Evolutionary conservation across 2,329 filamentous ascomycete genomes (phyloP), one percentile per base, ranked within the genome.

Genomic region (Ampelomyces quisqualis): DNA sequence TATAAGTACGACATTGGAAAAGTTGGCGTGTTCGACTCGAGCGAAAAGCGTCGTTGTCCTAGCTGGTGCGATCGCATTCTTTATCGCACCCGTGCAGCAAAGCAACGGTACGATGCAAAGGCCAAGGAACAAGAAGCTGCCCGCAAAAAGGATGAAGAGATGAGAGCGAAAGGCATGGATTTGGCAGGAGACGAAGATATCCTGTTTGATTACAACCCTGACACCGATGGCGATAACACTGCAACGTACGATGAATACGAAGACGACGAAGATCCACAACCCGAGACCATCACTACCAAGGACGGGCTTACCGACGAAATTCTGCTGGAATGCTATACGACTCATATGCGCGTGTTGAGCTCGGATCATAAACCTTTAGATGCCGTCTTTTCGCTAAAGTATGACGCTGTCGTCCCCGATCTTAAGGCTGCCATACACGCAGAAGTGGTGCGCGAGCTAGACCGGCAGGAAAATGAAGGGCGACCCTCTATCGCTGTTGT

Each of bases 1-100:
- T 98, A 98, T 70, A 98, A 98, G 67, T 98, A 98, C 56, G 94
- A 98, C 59, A 77, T 95, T 19, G 93, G 93, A n/a, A 95, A 86
- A 20, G 81, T 95, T 21, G 88, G 88, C 2, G 79, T 90, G 20
- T 98, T 96, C 64, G 94, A 98, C 70, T 89, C 90, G 0, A 95
- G 90, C 53, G 93, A 97, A 64, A 98, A 98, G 72, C 85, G 85
- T 50, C 80, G 94, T 38, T 86, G 88, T 2, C 93, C 93, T 2
- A 95, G 90, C 63, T 98, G 93, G 91, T 98, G 93, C 65, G 93
- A 98, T 70, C 85, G 93, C 11, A 90, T 98, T 31, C 70, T 98
- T 1, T 98, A 84, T 65, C 79, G 91, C 6, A 93, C 89, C 2
- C 80, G 85, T 27, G 79, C 75, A 32, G 84, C 93, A 58, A 84